Evolutionary conservation across 169 alveolate species (phyloP).

Genomic region (Hammondia hammondi): DNA sequence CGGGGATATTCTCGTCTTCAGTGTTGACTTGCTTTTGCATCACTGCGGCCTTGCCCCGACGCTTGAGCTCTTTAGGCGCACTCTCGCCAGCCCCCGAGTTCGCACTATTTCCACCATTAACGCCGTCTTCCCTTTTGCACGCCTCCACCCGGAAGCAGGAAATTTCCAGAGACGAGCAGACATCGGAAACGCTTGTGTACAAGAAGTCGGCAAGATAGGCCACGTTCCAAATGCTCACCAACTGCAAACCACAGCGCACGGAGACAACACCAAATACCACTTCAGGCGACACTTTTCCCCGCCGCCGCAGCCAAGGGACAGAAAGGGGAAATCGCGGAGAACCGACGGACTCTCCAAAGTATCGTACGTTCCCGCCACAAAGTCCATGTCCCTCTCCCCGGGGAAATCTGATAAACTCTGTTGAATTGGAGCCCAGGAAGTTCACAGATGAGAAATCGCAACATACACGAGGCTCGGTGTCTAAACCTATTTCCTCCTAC

Average conservation of each 20-base stretch:
- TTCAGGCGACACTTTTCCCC: too few species aligned
- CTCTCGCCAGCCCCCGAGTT: not conserved
- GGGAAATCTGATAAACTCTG: too few species aligned
- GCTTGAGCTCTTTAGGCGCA: not conserved
- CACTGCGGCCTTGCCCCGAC: not conserved
- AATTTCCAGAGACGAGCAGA: conserved; percentile 42
- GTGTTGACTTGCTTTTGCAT: not conserved
- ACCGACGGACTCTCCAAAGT: too few species aligned
- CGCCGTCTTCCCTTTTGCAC: not conserved
- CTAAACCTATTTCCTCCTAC: too few species aligned
- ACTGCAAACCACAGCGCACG: not conserved
- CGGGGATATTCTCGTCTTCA: not conserved
- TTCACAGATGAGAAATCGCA: too few species aligned
- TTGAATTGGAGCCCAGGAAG: too few species aligned
- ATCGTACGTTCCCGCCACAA: too few species aligned
- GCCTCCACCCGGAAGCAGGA: conserved; percentile 40
- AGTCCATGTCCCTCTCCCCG: too few species aligned
- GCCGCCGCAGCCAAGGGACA: too few species aligned
- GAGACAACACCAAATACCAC: too few species aligned
- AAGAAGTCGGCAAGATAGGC: conserved; percentile 58
- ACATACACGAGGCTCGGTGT: too few species aligned
- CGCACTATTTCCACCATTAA: not conserved
- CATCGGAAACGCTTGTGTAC: conserved; percentile 59
- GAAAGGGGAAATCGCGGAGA: too few species aligned
- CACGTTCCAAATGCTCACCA: conserved; percentile 49